These are phyloP conservation scores for Eucalyptus decipiens DNA, from an alignment of 345 rosid species.

Conservation along the genomic window DNA sequence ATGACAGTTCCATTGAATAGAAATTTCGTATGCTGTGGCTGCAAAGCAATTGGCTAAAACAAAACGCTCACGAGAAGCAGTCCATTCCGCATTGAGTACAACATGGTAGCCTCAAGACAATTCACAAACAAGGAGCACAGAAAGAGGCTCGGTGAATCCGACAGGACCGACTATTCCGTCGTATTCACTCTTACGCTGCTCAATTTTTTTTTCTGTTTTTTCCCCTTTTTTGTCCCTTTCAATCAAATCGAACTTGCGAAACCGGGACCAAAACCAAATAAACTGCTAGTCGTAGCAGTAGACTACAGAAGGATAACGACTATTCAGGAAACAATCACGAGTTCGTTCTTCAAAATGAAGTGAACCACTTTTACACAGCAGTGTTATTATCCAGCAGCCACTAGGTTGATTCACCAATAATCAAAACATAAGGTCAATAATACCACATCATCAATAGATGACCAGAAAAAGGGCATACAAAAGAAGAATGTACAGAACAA, in stretches of 20 bases:
- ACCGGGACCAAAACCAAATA: not conserved
- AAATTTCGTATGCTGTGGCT: not conserved
- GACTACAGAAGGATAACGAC: not conserved
- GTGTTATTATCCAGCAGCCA: not conserved
- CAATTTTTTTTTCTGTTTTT: not conserved
- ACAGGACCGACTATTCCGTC: not conserved
- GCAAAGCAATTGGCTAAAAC: not conserved
- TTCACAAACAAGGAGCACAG: not conserved
- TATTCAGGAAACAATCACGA: not conserved
- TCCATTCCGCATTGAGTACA: not conserved
- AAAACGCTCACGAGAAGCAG: not conserved
- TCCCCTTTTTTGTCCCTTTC: not conserved
- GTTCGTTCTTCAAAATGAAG: not conserved
- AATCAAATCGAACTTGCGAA: not conserved
- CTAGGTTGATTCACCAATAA: not conserved
- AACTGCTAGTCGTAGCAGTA: not conserved
- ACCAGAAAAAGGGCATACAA: not conserved
- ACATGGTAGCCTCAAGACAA: not conserved
- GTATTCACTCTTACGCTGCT: not conserved
- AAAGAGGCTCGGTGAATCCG: not conserved
- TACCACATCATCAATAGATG: not conserved
- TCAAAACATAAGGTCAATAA: not conserved
- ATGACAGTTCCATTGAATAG: not conserved
- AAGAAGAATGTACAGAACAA: not conserved
- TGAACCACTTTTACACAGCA: not conserved